Base-by-base conservation (phyloP, 495 filamentous ascomycete species). In the Talaromyces adpressus region DNA sequence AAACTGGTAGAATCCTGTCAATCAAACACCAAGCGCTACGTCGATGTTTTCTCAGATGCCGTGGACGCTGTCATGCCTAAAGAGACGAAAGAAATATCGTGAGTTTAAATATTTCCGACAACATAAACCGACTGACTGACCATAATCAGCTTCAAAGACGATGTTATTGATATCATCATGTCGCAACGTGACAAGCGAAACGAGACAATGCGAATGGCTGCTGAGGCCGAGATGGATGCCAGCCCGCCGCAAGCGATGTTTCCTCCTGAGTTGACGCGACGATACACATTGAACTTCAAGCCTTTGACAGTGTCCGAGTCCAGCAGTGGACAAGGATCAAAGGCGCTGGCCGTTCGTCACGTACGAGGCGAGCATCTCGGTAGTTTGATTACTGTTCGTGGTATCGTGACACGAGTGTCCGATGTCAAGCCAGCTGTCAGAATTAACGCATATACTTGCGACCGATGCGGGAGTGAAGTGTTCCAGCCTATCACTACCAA, bases 391-490 rank as follows among this genome's bases (percentile, higher is more conserved):
- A 97, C 93, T 16, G 87, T 98, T 27, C 88, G 94, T 52, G 95
- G 93, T 62, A 98, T 98, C 64, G 86, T 93, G 2, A 98, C 94
- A 1, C 83, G 94, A 72, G 95, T 98, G 2, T 96, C 93, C 2
- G 94, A 98, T 71, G 94, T 98, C 64, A 98, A 98, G 79, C 94
- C 94, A 34, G 86, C 94, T n/a, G 91, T 97, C 22, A 87, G 91
- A 67, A 95, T 98, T 64, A 96, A 96, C 72, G 95, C 95, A 39
- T 98, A 98, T 72, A 92, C 92, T 29, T 98, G 94, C 76, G 94
- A 98, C 71, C 87, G 91, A 57, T 98, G 94, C 69, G 94, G 94
- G 52, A 92, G 87, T 70, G 95, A 98, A 74, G 92, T 98, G 69
- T 98, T 98, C 83, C 94, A 98, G 75, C 93, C 96, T 16, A 84